Evolutionary conservation across 2,329 filamentous ascomycete genomes (phyloP).

Genomic region (Shiraia bambusicola): DNA sequence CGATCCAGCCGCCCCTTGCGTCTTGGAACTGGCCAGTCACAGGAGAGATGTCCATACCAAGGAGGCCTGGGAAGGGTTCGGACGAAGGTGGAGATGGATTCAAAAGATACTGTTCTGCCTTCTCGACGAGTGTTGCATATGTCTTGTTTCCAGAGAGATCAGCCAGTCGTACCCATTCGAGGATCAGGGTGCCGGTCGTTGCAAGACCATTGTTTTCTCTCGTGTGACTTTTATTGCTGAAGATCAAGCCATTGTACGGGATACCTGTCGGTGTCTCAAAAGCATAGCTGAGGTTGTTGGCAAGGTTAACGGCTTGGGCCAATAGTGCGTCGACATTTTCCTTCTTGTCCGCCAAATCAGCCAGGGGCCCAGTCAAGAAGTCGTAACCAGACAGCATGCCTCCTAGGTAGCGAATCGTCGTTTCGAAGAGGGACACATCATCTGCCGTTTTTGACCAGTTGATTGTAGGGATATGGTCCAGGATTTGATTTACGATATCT

Average conservation of each 20-base stretch:
- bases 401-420: slow-evolving; percentile 83
- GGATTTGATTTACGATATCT: slow-evolving; percentile 68
- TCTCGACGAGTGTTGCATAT: slow-evolving; percentile 68
- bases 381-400: slow-evolving; percentile 77
- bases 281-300: slow-evolving; percentile 71
- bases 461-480: slow-evolving; percentile 69
- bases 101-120: slow-evolving; percentile 69
- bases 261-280: slow-evolving; percentile 77
- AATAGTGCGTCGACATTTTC: slow-evolving; percentile 62
- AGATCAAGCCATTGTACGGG: slow-evolving; percentile 68
- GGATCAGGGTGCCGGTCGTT: slow-evolving; percentile 72
- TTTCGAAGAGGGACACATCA: slow-evolving; percentile 79
- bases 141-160: slow-evolving; percentile 69
- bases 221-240: slow-evolving; percentile 53
- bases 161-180: slow-evolving; percentile 81
- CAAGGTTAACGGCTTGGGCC: slow-evolving; percentile 66
- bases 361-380: slow-evolving; percentile 68
- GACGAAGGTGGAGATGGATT: slow-evolving; percentile 61
- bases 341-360: slow-evolving; percentile 51
- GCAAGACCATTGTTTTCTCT: slow-evolving; percentile 70
- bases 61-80: slow-evolving; percentile 75
- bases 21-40: slow-evolving; percentile 67
- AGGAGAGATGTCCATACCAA: slow-evolving; percentile 69
- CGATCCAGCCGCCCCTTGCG: slow-evolving; percentile 71
- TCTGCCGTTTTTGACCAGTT: slow-evolving; percentile 64